Conservation (phyloP, 768 basidiomycete species). For the Phallus indusiatus region DNA sequence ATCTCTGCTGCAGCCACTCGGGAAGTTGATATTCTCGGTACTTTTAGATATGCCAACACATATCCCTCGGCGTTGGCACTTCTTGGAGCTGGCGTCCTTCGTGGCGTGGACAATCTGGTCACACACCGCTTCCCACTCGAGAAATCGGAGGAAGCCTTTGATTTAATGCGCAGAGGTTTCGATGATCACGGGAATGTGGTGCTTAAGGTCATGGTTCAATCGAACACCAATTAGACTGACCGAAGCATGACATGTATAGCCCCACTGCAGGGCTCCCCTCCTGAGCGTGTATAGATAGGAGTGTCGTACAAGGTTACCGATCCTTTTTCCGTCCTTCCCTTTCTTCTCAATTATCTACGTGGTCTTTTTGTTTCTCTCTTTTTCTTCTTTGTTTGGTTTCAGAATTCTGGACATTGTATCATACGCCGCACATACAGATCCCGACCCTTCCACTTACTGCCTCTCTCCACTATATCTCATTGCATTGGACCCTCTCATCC, state of each 20-base stretch:
- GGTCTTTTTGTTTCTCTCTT: neutral
- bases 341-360: neutral
- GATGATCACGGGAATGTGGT: conserved; percentile 78
- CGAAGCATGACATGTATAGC: neutral
- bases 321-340: neutral
- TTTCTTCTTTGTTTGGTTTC: neutral
- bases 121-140: conserved; percentile 67
- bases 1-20: conserved; percentile 72
- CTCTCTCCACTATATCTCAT: neutral
- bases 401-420: neutral
- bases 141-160: conserved; percentile 67
- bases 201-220: conserved; percentile 74
- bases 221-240: conserved; percentile 17
- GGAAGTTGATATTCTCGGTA: conserved; percentile 89
- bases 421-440: neutral
- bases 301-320: too few species aligned
- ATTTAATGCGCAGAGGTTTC: conserved; percentile 64
- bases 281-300: neutral
- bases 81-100: conserved; percentile 56
- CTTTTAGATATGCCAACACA: conserved; percentile 86
- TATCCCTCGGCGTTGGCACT: conserved; percentile 81
- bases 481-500: neutral
- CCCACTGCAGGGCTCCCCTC: neutral
- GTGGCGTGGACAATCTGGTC: conserved; percentile 61
- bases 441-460: neutral